phyloP scores from a whole-genome alignment of 2,329 filamentous ascomycete genomes.

The Cadophora sp. region DNA sequence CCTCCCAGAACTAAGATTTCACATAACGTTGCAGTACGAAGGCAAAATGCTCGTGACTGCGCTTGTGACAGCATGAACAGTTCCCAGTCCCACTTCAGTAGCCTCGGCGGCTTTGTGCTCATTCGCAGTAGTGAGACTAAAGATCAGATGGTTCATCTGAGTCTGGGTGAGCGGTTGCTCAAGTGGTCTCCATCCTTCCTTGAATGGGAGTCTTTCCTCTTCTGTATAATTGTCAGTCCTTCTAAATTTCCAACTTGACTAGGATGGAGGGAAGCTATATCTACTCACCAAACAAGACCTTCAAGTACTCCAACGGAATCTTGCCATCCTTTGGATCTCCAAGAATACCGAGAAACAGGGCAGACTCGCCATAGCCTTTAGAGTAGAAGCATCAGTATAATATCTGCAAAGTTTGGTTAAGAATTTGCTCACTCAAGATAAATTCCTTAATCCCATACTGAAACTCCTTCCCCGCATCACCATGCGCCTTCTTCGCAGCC shows the following conservation, averaged over 20 bases:
- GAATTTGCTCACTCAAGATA: constrained; percentile 20
- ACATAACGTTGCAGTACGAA: constrained; percentile 31
- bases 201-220: constrained; percentile 31
- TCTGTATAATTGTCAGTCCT: constrained; percentile 25
- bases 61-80: constrained; percentile 27
- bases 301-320: constrained; percentile 32
- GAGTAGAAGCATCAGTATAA: not conserved
- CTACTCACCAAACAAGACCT: constrained; percentile 29
- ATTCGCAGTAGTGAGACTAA: constrained; percentile 30
- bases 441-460: constrained; percentile 34
- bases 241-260: too few relatives aligned
- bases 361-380: constrained; percentile 30
- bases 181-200: constrained; percentile 31
- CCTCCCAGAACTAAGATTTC: not conserved
- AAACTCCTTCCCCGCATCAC: constrained; percentile 29
- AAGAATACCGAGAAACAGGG: constrained; percentile 29
- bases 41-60: constrained; percentile 30
- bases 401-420: not conserved
- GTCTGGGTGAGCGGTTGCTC: constrained; percentile 27
- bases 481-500: constrained; percentile 28
- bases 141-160: constrained; percentile 35
- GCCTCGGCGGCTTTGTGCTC: constrained; percentile 33
- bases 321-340: constrained; percentile 30
- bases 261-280: too few relatives aligned
- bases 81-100: constrained; percentile 30